Evolutionary conservation across 768 basidiomycete species (phyloP).

Genomic region (Pleurotus eryngii): DNA sequence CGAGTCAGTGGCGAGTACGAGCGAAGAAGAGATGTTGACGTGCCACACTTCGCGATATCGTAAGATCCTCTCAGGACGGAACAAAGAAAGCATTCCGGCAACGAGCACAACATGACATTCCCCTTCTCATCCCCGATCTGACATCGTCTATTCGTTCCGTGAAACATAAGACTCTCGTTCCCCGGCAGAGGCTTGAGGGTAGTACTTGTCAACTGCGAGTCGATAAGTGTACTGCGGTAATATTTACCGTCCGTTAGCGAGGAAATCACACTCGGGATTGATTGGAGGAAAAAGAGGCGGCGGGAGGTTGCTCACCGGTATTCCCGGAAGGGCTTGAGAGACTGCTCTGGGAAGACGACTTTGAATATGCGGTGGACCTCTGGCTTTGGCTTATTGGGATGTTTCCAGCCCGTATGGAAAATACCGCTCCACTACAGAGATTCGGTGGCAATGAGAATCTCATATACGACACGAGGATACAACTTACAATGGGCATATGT

Average conservation of each 20-base stretch:
- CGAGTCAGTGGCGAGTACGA: not conserved
- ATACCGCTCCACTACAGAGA: constrained; percentile 40
- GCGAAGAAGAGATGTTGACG: constrained; percentile 12
- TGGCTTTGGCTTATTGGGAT: constrained; percentile 49
- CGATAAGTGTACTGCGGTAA: not conserved
- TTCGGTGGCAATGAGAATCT: not conserved
- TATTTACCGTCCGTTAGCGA: not conserved
- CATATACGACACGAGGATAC: not conserved
- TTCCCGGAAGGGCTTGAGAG: constrained; percentile 39
- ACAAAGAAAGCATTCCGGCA: constrained; percentile 53
- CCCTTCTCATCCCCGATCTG: constrained; percentile 49
- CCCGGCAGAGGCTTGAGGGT: constrained; percentile 19
- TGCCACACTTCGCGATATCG: constrained; percentile 57
- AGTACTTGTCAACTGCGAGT: not conserved
- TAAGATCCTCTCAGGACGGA: constrained; percentile 56
- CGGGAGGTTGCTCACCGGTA: constrained; percentile 37
- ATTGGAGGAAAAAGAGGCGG: no score
- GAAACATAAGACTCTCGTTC: constrained; percentile 62
- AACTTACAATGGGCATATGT: constrained; percentile 39
- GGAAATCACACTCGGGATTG: not conserved
- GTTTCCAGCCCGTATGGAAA: constrained; percentile 58
- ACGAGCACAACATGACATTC: constrained; percentile 44
- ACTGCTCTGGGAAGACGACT: constrained; percentile 42
- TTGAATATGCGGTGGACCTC: constrained; percentile 48
- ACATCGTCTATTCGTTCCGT: constrained; percentile 63